Evolutionary conservation across 1,139 yeast species (phyloP), one percentile per base, ranked within the genome.

Genomic region (Geotrichum carabidarum): DNA sequence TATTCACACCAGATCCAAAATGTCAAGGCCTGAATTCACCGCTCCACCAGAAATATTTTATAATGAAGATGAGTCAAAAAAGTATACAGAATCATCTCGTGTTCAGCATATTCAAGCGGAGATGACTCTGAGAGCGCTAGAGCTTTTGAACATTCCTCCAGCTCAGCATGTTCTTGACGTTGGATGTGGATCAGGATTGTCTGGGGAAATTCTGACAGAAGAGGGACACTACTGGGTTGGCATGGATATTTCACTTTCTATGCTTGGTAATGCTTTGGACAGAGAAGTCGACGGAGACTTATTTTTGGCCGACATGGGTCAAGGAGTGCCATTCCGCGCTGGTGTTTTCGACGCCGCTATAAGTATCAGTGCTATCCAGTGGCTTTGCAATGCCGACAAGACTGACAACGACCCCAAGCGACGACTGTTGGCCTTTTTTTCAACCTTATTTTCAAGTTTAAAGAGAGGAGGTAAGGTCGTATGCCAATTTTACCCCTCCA

Each of bases 1-100:
- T 22, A 12, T 31, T 15, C 11, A 12, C 42, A 22, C 30, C 34
- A 12, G 15, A 27, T 18, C 15, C 35, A 57, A 44, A 43, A 93
- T 93, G 99, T 89, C 97, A 1, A 84, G 99, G 75, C 99, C 99
- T 61, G 99, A 93, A 72, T 91, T 89, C 65, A 77, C 91, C 58
- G 99, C 99, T 12, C 99, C 99, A 38, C 98, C 99, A 45, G 99
- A 93, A 74, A 80, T 91, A 62, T 94, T 90, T 68, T 93, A 93
- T 70, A 86, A 90, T 75, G 98, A 91, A 57, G 72, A 81, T 1
- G 99, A 93, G 71, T 86, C 98, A 0, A 76, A 78, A 64, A 93
- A 93, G 68, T 93, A 93, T 70, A 91, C 99, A 0, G 78, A 86
- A 1, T 87, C 95, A 8, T 85, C 96, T 2, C 93, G 99, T 77